These are phyloP conservation scores for Fusarium pseudonygamai DNA, from an alignment of 2,329 filamentous ascomycete genomes.

Conservation along the genomic window DNA sequence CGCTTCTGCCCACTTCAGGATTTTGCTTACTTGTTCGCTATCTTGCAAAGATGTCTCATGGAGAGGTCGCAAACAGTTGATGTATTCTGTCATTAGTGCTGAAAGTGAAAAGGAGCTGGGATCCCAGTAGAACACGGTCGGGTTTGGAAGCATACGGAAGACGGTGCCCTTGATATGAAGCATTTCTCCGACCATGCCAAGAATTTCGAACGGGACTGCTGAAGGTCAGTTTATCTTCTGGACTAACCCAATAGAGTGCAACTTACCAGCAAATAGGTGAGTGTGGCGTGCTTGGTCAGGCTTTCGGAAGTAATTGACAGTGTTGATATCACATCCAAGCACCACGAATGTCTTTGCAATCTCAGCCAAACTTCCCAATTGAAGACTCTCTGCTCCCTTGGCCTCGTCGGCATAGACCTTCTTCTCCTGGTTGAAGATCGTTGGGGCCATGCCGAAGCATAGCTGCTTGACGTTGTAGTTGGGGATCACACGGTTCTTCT, in stretches of 20 bases:
- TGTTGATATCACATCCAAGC: constrained; percentile 52
- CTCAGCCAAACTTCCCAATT: constrained; percentile 48
- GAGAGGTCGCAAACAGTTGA: background rate
- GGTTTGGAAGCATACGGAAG: constrained; percentile 56
- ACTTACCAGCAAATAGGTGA: constrained; percentile 33
- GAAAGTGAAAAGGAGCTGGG: constrained; percentile 26
- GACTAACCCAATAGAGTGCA: background rate
- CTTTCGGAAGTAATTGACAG: constrained; percentile 44
- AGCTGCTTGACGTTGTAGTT: constrained; percentile 50
- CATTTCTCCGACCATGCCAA: constrained; percentile 53
- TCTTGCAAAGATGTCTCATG: background rate
- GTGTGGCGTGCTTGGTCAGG: constrained; percentile 26
- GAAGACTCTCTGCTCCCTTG: constrained; percentile 37
- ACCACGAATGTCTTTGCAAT: constrained; percentile 50
- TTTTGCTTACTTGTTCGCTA: constrained; percentile 5
- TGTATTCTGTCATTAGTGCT: constrained; percentile 15
- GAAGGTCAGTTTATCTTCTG: rapidly evolving
- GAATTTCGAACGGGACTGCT: constrained; percentile 41
- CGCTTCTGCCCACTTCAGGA: constrained; percentile 20
- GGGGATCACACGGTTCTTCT: constrained; percentile 50
- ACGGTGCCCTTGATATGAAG: constrained; percentile 49
- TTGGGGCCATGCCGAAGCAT: constrained; percentile 53
- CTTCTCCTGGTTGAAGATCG: constrained; percentile 46
- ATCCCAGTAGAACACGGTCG: constrained; percentile 42
- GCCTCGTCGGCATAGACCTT: constrained; percentile 38